A percentile compares a stretch with the other conserved stretches of the same genome.
phyloP scores from a whole-genome alignment of 176 grass and related monocot species.

The Triticum dicoccoides region DNA sequence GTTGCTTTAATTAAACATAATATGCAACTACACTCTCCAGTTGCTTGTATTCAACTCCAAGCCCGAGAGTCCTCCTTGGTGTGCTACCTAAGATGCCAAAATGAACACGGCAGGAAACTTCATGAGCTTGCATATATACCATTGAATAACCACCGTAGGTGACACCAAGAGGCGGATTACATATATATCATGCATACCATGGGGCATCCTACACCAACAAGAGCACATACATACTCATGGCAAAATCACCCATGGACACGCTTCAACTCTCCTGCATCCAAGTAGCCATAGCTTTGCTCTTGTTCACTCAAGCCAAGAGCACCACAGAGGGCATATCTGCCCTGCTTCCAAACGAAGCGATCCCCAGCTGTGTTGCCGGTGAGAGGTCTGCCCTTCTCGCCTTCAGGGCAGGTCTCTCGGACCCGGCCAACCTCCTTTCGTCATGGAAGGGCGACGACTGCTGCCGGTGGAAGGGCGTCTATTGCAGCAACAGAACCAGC shows the following conservation, averaged over 20 bases:
- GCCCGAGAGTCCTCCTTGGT: too few relatives aligned
- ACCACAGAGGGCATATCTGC: not conserved
- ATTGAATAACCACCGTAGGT: not conserved
- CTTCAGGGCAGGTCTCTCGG: not conserved
- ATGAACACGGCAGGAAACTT: too few relatives aligned
- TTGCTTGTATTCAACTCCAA: too few relatives aligned
- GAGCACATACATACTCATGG: too few relatives aligned
- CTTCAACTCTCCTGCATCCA: too few relatives aligned
- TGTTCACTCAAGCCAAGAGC: not conserved
- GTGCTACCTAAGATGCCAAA: too few relatives aligned
- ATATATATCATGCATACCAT: not conserved
- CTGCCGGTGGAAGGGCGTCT: not conserved
- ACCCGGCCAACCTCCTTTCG: not conserved
- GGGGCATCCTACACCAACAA: not conserved
- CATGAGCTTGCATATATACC: too few relatives aligned
- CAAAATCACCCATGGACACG: too few relatives aligned
- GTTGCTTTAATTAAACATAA: too few relatives aligned
- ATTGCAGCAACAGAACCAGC: not conserved
- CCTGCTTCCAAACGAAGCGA: not conserved
- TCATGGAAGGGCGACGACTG: not conserved
- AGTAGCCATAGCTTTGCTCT: not conserved
- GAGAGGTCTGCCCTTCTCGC: not conserved
- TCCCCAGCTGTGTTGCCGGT: not conserved
- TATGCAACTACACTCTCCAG: too few relatives aligned
- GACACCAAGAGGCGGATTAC: too few relatives aligned